Conservation (phyloP, 2,329 filamentous ascomycete species). For the Herpotrichia juniperi region DNA sequence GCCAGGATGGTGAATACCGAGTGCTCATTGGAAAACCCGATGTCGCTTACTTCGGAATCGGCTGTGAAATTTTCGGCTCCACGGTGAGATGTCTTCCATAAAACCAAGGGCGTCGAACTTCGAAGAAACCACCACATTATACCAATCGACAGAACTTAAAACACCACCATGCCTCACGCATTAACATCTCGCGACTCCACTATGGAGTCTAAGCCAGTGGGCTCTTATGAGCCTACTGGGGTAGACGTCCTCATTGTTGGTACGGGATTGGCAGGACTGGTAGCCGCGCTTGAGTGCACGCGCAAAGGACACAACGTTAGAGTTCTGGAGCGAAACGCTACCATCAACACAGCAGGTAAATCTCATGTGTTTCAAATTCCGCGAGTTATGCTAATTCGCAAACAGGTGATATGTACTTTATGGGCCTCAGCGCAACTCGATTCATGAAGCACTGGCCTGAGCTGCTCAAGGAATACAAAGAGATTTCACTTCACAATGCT, state of each 20-base stretch:
- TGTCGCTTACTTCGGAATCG: background rate
- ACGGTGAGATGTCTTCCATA: background rate
- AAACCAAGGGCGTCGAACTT: background rate
- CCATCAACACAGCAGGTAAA: constrained; percentile 60
- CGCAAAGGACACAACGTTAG: constrained; percentile 49
- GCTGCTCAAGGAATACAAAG: constrained; percentile 57
- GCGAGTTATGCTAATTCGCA: constrained; percentile 8
- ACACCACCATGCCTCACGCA: constrained; percentile 44
- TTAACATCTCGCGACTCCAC: constrained; percentile 55
- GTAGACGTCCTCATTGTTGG: constrained; percentile 50
- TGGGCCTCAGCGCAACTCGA: constrained; percentile 61
- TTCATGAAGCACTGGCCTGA: constrained; percentile 64
- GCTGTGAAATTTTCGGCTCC: background rate
- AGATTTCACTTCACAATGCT: constrained; percentile 59
- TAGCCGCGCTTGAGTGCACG: constrained; percentile 46
- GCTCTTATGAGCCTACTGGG: constrained; percentile 54
- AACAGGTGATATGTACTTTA: constrained; percentile 65
- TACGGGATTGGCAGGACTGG: constrained; percentile 46
- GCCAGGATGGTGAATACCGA: background rate
- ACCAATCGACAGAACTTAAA: background rate
- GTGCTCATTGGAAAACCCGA: background rate
- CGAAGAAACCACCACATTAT: background rate
- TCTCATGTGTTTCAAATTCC: background rate
- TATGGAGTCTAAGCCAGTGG: constrained; percentile 56
- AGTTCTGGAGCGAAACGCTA: constrained; percentile 51